Evolutionary conservation across 2,329 filamentous ascomycete genomes (phyloP), one percentile per base, ranked within the genome.

Genomic region (Dothideomycetes sp.): DNA sequence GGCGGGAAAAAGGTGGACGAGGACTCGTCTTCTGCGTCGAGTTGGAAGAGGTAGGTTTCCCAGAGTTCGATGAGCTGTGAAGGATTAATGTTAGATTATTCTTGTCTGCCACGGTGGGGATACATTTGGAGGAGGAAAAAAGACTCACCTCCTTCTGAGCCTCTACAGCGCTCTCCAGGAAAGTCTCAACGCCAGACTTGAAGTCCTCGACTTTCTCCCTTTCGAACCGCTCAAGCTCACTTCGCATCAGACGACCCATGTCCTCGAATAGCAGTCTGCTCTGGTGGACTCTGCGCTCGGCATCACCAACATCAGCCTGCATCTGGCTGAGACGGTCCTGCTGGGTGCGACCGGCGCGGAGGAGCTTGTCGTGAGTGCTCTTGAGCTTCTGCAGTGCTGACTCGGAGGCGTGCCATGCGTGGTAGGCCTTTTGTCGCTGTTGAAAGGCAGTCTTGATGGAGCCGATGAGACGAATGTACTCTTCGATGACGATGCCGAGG

Each of bases 151-250:
- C 91, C 65, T 98, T 98, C 66, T 98, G 91, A 40, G 89, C 91
- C 64, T 98, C 91, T 3, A 98, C 87, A 3, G 91, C 86, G 54
- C 91, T 88, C 68, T 98, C 91, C 52, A 98, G 63, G 63, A 94
- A 98, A 1, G 91, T 98, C 67, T 98, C 91, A 2, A 98, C 88
- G 0, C 88, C 89, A 46, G 84, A 91, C 70, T 98, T 98, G 63
- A 98, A 98, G 58, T 98, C 91, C 58, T 98, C 91, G 3, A 98
- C 91, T 69, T 98, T 98, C 64, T 98, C 91, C 52, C 76, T 77
- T 65, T 98, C 91, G 55, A 98, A 98, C 14, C 88, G 74, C 53
- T 96, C 91, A 49, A 98, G 70, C 61, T 98, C 91, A 27, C 72
- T 73, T 44, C 86, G 78, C 87, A 98, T 91, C 55, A 95, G 66